Base-by-base conservation (phyloP, 495 filamentous ascomycete genomes). In the Aspergillus taichungensis region DNA sequence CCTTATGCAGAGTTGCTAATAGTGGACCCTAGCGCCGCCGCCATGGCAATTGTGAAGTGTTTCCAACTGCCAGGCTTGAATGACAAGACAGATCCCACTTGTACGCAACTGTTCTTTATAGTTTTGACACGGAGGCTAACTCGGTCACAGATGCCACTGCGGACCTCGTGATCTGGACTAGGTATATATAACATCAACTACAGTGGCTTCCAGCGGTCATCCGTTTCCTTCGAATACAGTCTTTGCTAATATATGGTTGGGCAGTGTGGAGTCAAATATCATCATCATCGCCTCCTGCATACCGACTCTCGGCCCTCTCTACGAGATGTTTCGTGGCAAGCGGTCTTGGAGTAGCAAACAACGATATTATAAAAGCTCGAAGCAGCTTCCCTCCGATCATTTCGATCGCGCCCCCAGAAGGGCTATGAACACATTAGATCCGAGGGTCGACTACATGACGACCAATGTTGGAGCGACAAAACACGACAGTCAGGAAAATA, bases 221-320 rank as follows among this genome's bases (percentile, higher is more conserved):
- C n/a, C n/a, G n/a, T n/a, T n/a, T n/a, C n/a, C n/a, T n/a, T n/a
- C n/a, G n/a, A n/a, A n/a, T n/a, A n/a, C n/a, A n/a, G n/a, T n/a
- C n/a, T n/a, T n/a, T n/a, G n/a, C n/a, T n/a, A n/a, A n/a, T n/a
- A n/a, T n/a, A n/a, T n/a, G n/a, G n/a, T n/a, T n/a, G n/a, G n/a
- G n/a, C 37, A 71, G 67, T 28, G 55, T 72, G 55, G 71, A 76
- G 55, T 67, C 64, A 12, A 67, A 66, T 52, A 59, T 62, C 28
- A 57, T 74, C 46, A 70, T 72, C 46, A 67, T 74, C 30, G 72
- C 72, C 10, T 62, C 69, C 24, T 74, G 67, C 50, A 70, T 76
- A 39, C 72, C 71, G 6, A 60, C 72, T 36, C 57, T 75, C 2
- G 50, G 63, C 28, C 73, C 73, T 0, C 42, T 76, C 0, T 48